Conservation (phyloP, 2,329 filamentous ascomycete genomes). For the Cytospora piceicola region DNA sequence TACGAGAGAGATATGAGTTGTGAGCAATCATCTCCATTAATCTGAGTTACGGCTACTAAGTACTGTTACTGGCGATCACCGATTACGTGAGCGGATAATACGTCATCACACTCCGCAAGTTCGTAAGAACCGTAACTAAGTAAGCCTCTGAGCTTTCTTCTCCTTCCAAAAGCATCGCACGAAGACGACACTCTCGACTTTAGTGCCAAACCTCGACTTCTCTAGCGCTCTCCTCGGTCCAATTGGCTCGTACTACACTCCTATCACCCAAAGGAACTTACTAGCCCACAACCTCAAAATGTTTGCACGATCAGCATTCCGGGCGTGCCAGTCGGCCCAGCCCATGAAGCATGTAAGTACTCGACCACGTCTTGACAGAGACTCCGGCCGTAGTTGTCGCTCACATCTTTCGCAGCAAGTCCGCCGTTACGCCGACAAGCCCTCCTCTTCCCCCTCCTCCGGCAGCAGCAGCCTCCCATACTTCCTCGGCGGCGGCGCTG, state of each 20-base stretch:
- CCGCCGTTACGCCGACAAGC: slow-evolving; percentile 71
- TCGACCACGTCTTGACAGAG: not conserved
- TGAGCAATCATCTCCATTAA: too few relatives aligned
- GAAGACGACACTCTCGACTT: not conserved
- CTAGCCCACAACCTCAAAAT: slow-evolving; percentile 49
- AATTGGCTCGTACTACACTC: not conserved
- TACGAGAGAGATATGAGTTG: not conserved
- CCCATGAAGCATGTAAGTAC: slow-evolving; percentile 66
- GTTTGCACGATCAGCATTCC: slow-evolving; percentile 69
- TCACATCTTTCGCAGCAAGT: slow-evolving; percentile 45
- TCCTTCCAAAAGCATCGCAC: not conserved
- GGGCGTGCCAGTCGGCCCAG: slow-evolving; percentile 66
- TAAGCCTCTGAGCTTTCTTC: not conserved
- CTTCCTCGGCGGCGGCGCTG: slow-evolving; percentile 60
- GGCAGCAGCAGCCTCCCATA: slow-evolving; percentile 65
- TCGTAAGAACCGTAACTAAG: not conserved
- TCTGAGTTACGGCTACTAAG: not conserved
- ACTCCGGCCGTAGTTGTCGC: slow-evolving; percentile 6
- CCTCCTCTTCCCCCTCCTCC: slow-evolving; percentile 42
- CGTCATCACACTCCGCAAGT: not conserved
- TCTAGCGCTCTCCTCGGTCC: not conserved
- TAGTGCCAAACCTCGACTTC: not conserved
- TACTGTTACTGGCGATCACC: too few relatives aligned
- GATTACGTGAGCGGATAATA: not conserved
- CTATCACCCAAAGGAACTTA: slow-evolving; percentile 26